These are phyloP conservation scores for Candida railenensis DNA, from an alignment of 805 yeast species.

Conservation along the genomic window DNA sequence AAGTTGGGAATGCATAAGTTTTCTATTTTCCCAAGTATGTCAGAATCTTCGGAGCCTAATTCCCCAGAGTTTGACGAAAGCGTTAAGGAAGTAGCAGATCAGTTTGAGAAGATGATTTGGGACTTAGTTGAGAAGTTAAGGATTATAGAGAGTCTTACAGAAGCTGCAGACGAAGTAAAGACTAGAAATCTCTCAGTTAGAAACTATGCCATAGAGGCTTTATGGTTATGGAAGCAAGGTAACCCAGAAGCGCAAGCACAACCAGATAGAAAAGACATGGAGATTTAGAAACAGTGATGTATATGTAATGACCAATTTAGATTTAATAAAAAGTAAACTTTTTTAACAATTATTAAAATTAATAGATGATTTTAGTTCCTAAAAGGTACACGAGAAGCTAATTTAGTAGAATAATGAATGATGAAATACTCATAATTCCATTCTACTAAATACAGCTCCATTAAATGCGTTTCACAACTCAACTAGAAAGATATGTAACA, in stretches of 20 bases:
- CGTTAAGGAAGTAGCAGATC: constrained; percentile 18
- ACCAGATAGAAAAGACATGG: constrained; percentile 16
- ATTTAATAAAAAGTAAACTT: not conserved
- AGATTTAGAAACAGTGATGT: too few species aligned
- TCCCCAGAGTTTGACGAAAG: constrained; percentile 25
- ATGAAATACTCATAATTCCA: not conserved
- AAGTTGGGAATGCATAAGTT: constrained; percentile 69
- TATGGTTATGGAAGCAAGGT: constrained; percentile 80
- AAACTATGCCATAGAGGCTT: constrained; percentile 83
- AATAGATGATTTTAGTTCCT: not conserved
- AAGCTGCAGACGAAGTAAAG: constrained; percentile 62
- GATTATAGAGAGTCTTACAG: constrained; percentile 63
- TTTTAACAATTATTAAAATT: not conserved
- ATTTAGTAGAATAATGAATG: not conserved
- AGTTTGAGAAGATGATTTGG: constrained; percentile 64
- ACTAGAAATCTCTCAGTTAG: constrained; percentile 71
- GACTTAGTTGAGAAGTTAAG: constrained; percentile 62
- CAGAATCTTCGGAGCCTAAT: constrained; percentile 29
- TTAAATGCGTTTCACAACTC: not conserved
- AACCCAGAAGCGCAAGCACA: constrained; percentile 30
- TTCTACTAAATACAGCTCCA: not conserved
- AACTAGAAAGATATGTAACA: not conserved
- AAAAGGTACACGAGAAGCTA: not conserved
- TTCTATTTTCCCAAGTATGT: constrained; percentile 47
- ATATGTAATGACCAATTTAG: not conserved